Evolutionary conservation across 2,329 filamentous ascomycete genomes (phyloP).

Genomic region (Rhynchosporium secalis): DNA sequence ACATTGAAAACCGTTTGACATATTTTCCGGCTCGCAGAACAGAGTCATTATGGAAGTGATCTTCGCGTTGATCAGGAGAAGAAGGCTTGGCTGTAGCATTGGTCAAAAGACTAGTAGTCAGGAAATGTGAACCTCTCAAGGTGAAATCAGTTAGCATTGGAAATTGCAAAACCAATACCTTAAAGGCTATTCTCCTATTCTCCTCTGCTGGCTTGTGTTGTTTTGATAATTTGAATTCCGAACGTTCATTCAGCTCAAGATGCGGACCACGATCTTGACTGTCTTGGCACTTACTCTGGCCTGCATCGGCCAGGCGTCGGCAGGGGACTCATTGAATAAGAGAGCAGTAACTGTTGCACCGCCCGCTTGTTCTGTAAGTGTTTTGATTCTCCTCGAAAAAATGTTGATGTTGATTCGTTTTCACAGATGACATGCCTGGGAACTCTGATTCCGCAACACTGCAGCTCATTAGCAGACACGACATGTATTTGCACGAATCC

Average conservation of each 20-base stretch:
- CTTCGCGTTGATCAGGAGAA: conserved; percentile 2
- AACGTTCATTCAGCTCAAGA: background rate
- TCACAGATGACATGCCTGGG: conserved; percentile 1
- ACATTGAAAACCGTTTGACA: background rate
- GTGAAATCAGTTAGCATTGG: background rate
- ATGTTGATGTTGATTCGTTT: too few relatives aligned
- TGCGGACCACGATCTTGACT: background rate
- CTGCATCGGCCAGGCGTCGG: background rate
- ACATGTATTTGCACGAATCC: conserved; percentile 43
- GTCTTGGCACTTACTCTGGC: background rate
- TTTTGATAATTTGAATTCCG: background rate
- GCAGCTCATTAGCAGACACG: conserved; percentile 39
- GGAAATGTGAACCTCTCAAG: background rate
- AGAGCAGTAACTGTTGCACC: background rate
- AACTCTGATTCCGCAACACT: conserved; percentile 18
- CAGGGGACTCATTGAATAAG: background rate
- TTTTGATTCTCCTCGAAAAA: too few relatives aligned
- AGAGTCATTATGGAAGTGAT: background rate
- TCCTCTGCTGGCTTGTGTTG: background rate
- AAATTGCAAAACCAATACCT: background rate
- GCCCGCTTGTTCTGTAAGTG: background rate
- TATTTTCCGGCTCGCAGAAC: background rate
- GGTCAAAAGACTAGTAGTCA: background rate
- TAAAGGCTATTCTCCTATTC: background rate
- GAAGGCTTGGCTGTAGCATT: background rate